Evolutionary conservation across 2,329 filamentous ascomycete genomes (phyloP).

Genomic region (Helminthosporium solani): DNA sequence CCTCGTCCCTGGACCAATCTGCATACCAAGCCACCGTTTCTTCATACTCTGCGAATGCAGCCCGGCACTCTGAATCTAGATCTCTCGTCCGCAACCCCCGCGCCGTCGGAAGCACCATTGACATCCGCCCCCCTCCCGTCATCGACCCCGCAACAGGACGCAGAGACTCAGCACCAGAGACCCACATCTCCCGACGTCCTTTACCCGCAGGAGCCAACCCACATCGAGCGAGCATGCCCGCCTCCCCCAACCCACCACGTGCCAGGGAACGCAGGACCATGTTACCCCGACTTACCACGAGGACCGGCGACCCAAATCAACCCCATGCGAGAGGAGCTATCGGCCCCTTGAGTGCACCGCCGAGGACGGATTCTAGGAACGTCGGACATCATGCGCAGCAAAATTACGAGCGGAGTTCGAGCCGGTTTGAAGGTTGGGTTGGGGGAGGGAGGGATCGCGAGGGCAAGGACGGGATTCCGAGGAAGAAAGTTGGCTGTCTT

Average conservation of each 20-base stretch:
- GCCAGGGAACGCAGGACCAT: constrained; percentile 4
- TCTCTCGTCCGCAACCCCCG: constrained; percentile 16
- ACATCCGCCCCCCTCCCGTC: constrained; percentile 24
- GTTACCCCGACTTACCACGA: constrained; percentile 9
- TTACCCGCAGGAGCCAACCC: constrained; percentile 4
- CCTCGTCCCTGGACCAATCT: constrained; percentile 10
- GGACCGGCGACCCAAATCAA: not conserved
- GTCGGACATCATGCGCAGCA: not conserved
- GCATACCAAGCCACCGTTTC: constrained; percentile 20
- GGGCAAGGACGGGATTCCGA: constrained; percentile 8
- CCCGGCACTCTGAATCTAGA: constrained; percentile 4
- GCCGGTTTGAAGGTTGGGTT: not conserved
- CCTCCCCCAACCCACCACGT: not conserved
- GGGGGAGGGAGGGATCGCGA: not conserved
- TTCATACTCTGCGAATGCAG: not conserved
- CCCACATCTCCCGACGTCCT: constrained; percentile 15
- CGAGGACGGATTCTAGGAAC: constrained; percentile 4
- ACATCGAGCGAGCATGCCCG: constrained; percentile 14
- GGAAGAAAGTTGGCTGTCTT: constrained; percentile 9
- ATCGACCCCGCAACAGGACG: constrained; percentile 15
- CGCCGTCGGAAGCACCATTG: constrained; percentile 20
- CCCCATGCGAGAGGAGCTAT: not conserved
- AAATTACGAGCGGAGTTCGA: not conserved
- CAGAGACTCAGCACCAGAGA: constrained; percentile 28
- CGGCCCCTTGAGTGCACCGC: constrained; percentile 12